Percentiles rank a stretch among this genome's conserved stretches.
Conservation (phyloP, 495 filamentous ascomycete genomes). For the Xylaria acuta region DNA sequence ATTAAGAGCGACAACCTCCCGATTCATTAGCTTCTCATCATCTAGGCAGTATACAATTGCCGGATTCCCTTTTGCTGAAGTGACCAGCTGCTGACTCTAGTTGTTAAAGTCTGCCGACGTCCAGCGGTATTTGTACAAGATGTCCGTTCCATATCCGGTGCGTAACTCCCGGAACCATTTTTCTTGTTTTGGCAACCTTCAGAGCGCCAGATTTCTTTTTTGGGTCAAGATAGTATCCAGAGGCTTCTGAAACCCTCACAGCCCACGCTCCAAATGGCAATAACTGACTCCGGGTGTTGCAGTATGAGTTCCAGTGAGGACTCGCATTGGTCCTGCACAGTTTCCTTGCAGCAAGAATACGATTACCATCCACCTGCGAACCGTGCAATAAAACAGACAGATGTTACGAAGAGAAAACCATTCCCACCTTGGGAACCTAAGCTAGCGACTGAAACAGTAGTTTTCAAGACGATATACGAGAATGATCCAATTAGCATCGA, state of each 20-base stretch:
- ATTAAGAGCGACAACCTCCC: background rate
- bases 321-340: constrained; percentile 56
- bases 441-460: constrained; percentile 24
- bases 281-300: background rate
- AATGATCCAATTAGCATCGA: constrained; percentile 55
- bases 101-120: constrained; percentile 61
- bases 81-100: background rate
- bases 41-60: background rate
- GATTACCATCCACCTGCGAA: constrained; percentile 38
- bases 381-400: constrained; percentile 29
- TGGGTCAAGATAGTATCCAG: background rate
- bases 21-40: background rate
- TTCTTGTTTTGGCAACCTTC: background rate
- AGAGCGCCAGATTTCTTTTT: background rate
- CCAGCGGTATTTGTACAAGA: constrained; percentile 69
- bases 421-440: constrained; percentile 47
- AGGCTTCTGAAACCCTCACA: background rate
- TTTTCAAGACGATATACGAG: constrained; percentile 47
- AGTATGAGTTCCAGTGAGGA: constrained; percentile 40
- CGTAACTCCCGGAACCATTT: background rate
- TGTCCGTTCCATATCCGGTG: constrained; percentile 74
- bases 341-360: constrained; percentile 64
- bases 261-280: background rate
- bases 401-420: constrained; percentile 43
- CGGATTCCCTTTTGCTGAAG: background rate